Conservation (phyloP, 1,284 basidiomycete genomes). For the Exobasidium cylindrosporum region DNA sequence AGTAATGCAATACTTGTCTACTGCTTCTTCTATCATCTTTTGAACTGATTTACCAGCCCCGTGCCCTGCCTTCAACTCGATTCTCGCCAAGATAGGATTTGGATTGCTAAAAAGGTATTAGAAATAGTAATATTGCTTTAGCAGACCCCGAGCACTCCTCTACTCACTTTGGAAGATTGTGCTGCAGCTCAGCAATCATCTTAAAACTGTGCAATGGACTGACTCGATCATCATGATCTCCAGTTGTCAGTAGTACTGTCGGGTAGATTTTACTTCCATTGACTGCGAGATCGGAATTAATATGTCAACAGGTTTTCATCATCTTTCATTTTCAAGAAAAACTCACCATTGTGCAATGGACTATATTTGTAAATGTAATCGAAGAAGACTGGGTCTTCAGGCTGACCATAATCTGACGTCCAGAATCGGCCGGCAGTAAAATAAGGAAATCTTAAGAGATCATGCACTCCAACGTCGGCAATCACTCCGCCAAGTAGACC, state of each 20-base stretch:
- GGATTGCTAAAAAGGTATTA: slow-evolving; percentile 23
- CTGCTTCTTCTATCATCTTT: slow-evolving; percentile 27
- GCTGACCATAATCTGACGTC: slow-evolving; percentile 78
- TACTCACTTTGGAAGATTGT: slow-evolving; percentile 31
- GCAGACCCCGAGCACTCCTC: too few species aligned
- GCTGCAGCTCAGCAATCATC: slow-evolving; percentile 52
- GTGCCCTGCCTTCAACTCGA: slow-evolving; percentile 51
- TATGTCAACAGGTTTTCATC: too few species aligned
- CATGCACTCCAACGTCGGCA: slow-evolving; percentile 62
- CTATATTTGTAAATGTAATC: slow-evolving; percentile 49
- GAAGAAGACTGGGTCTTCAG: slow-evolving; percentile 55
- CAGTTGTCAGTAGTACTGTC: slow-evolving; percentile 44
- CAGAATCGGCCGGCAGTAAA: slow-evolving; percentile 67
- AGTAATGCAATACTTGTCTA: slow-evolving; percentile 38
- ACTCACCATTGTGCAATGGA: slow-evolving; percentile 47
- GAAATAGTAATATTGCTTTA: neutral
- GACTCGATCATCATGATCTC: slow-evolving; percentile 53
- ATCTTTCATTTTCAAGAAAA: too few species aligned
- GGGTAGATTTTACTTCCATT: slow-evolving; percentile 42
- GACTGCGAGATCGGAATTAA: neutral
- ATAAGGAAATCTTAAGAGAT: slow-evolving; percentile 62
- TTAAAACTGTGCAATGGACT: slow-evolving; percentile 52
- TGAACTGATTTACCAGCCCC: slow-evolving; percentile 52
- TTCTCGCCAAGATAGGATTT: slow-evolving; percentile 48
- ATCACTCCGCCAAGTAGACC: slow-evolving; percentile 65